Evolutionary conservation across 1,139 yeast species (phyloP), one percentile per base, ranked within the genome.

Genomic region (Meyerozyma athensensis): DNA sequence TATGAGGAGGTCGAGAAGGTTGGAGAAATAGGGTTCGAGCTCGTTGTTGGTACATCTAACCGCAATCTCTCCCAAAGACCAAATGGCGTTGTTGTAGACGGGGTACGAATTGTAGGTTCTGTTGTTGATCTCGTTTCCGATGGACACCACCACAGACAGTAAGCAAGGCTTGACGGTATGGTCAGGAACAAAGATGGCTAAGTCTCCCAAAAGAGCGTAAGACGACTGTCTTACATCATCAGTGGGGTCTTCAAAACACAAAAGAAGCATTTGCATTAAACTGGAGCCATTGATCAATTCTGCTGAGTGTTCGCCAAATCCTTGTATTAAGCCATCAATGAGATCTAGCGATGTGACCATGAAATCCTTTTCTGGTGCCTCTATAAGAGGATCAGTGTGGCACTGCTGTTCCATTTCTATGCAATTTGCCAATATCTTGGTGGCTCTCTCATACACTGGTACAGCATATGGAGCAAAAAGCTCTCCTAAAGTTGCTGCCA

Each of bases 211-310:
- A 34, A 92, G 64, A 0, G 97, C 97, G 63, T 82, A 89, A 1
- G 95, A 86, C 40, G 90, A 81, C 62, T 92, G 98, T 47, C 97
- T 77, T 19, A 92, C 97, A 56, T 92, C 97, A 46, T 79, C 81
- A 23, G 72, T 74, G 17, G 78, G 75, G 56, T 89, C 96, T 45
- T 81, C 84, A 47, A 89, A 72, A 56, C 96, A 85, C 36, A 77
- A 72, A 33, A 84, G 54, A 41, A 92, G 54, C 43, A 90, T 63
- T 33, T 77, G 81, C 67, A 85, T 71, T 42, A 90, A 56, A 18
- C 83, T 72, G 3, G 59, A 51, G 14, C 50, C 48, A 39, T 53
- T 53, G 36, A 86, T 69, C 41, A 90, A 67, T 36, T 76, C 80
- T 4, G 72, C 76, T 18, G 82, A 70, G 47, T 81, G 81, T 8